A percentile compares a stretch with the other conserved stretches of the same genome.
phyloP scores from a whole-genome alignment of 495 filamentous ascomycete species.

The Hapsidospora chrysogenum region DNA sequence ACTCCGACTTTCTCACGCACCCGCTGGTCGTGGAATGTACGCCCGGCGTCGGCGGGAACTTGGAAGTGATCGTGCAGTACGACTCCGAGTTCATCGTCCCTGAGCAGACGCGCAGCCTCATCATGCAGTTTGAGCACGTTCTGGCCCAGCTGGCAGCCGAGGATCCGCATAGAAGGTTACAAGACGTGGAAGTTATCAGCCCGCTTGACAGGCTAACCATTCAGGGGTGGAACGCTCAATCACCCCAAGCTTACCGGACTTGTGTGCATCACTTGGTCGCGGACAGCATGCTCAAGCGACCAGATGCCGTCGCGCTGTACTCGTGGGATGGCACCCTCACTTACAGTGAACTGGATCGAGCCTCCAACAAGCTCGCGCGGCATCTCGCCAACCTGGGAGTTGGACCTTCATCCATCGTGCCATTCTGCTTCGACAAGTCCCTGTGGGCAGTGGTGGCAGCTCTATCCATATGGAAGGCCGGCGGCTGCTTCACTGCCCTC shows the following conservation, averaged over 20 bases:
- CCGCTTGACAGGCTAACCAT: background rate
- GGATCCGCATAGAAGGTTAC: background rate
- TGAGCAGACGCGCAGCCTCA: constrained; percentile 7
- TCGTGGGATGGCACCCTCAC: constrained; percentile 1
- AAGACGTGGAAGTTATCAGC: background rate
- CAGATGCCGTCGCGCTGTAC: background rate
- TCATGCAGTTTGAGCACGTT: constrained; percentile 6
- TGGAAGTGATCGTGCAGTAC: constrained; percentile 3
- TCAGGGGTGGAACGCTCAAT: background rate
- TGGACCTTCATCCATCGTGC: background rate
- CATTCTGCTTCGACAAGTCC: constrained; percentile 1
- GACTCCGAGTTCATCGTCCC: constrained; percentile 3
- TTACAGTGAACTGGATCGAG: background rate
- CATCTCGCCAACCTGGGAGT: background rate
- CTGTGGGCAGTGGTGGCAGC: constrained; percentile 1
- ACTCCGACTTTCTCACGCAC: too few species aligned
- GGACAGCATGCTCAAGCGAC: background rate
- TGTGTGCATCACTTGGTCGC: too few species aligned
- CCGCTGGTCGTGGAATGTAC: background rate
- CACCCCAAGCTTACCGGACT: background rate
- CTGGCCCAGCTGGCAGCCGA: background rate
- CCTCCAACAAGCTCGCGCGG: background rate
- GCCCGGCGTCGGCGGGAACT: constrained; percentile 1
- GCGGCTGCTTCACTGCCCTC: background rate
- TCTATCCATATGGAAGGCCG: background rate